Conservation (phyloP, 2,329 filamentous ascomycete species). For the Berkeleyomyces rouxiae region DNA sequence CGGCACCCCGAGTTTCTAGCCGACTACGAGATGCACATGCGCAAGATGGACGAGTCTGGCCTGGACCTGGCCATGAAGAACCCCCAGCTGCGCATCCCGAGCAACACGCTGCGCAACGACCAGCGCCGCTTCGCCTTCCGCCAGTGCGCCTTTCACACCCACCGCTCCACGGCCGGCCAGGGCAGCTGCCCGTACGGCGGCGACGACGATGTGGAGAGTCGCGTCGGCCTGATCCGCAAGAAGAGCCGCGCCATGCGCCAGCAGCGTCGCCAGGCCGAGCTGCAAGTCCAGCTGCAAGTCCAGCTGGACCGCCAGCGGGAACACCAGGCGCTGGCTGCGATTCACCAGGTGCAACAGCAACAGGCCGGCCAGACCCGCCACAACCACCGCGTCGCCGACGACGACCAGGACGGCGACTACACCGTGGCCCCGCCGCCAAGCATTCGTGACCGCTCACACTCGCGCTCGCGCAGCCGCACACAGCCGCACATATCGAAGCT, state of each 20-base stretch:
- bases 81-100: constrained; percentile 40
- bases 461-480: neutral
- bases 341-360: neutral
- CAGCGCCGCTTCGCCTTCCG: constrained; percentile 44
- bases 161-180: constrained; percentile 37
- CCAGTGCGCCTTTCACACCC: constrained; percentile 44
- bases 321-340: neutral
- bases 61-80: constrained; percentile 41
- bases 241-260: constrained; percentile 8
- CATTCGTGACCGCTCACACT: neutral
- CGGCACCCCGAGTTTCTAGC: constrained; percentile 29
- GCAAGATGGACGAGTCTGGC: constrained; percentile 33
- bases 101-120: constrained; percentile 37
- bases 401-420: neutral
- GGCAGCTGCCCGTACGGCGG: constrained; percentile 32
- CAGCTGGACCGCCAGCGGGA: constrained; percentile 1
- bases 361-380: neutral
- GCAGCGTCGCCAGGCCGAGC: constrained; percentile 4
- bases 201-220: constrained; percentile 6
- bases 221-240: constrained; percentile 7
- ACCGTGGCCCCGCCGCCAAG: neutral
- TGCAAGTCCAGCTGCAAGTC: constrained; percentile 3
- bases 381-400: neutral
- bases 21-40: constrained; percentile 35
- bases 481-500: constrained; percentile 1